A percentile compares a stretch with the other conserved stretches of the same genome.
Evolutionary conservation across 345 rosid genomes (phyloP).

Genomic region (Boechera divaricarpa): DNA sequence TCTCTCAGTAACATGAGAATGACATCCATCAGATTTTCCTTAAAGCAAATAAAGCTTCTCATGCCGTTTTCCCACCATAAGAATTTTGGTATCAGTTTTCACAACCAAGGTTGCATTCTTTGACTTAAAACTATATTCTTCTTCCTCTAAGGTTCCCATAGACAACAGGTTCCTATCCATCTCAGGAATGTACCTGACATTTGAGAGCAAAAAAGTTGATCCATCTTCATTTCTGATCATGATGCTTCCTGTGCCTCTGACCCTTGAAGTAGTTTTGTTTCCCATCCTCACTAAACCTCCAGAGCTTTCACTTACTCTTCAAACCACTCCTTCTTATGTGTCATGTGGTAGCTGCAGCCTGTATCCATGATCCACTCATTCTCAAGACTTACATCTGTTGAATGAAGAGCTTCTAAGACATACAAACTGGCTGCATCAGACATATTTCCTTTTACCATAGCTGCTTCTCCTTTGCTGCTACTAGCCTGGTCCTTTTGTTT

Average conservation of each 20-base stretch:
- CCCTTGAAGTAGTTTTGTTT: background rate
- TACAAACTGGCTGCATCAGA: too few species aligned
- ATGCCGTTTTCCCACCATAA: background rate
- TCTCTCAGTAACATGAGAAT: background rate
- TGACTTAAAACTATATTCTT: background rate
- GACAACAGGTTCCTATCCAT: background rate
- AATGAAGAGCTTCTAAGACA: too few species aligned
- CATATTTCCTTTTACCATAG: too few species aligned
- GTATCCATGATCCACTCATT: background rate
- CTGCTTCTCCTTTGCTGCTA: too few species aligned
- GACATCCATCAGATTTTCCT: background rate
- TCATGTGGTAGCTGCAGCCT: background rate
- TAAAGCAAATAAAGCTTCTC: background rate
- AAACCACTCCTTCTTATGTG: background rate
- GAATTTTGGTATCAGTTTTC: background rate
- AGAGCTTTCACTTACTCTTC: background rate
- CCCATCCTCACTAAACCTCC: background rate
- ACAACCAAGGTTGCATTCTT: background rate
- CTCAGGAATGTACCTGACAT: background rate
- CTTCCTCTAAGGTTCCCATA: background rate
- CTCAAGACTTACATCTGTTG: background rate
- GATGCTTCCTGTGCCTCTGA: background rate
- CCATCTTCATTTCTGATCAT: background rate
- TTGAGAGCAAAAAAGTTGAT: background rate
- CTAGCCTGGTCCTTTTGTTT: too few species aligned